Base-by-base conservation (phyloP, 352 stramenopile species). In the Globisporangium polare region DNA sequence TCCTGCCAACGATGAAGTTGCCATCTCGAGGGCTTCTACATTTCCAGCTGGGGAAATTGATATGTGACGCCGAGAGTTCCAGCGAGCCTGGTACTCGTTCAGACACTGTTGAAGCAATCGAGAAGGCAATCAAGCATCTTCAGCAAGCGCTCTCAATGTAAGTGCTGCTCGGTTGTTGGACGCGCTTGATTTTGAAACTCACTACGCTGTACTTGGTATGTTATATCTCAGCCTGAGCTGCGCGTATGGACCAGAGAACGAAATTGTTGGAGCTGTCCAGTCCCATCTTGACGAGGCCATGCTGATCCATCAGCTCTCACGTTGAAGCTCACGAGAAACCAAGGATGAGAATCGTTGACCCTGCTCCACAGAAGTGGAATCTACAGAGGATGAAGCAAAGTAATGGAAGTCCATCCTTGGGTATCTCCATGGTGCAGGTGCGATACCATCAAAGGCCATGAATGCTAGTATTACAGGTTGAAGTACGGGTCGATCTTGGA, bases 401-500 rank as follows among this genome's bases (percentile, higher is more conserved):
- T 3, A 3, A 33, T 33, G 29, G 4, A 33, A 33, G 29, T 33
- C 7, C 29, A 33, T 33, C 7, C 29, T 8, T 33, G 29, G 4
- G 29, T 33, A 33, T 33, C 29, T 6, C 7, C 4, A 33, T 6
- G 29, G 29, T 33, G 7, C 29, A 33, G 29, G 29, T 6, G 29
- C 29, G 2, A 33, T 6, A 31, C 17, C 17, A n/a, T 37, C 17
- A 20, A 51, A 26, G 8, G 18, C 20, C 22, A 27, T 29, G 43
- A 31, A 31, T 7, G 20, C 20, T 51, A 33, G 1, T 26, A 7
- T 18, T 74, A 90, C 50, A 89, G 53, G 50, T 89, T 86, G 53
- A 78, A 93, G 51, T 90, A 89, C 49, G 81, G 79, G 49, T 93
- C 79, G 33, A 93, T 76, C 47, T 84, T 85, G 9, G 78, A 60